Percentiles rank a stretch among this genome's conserved stretches.
Evolutionary conservation across 2,329 filamentous ascomycete species (phyloP).

Genomic region (Talaromyces atroroseus): DNA sequence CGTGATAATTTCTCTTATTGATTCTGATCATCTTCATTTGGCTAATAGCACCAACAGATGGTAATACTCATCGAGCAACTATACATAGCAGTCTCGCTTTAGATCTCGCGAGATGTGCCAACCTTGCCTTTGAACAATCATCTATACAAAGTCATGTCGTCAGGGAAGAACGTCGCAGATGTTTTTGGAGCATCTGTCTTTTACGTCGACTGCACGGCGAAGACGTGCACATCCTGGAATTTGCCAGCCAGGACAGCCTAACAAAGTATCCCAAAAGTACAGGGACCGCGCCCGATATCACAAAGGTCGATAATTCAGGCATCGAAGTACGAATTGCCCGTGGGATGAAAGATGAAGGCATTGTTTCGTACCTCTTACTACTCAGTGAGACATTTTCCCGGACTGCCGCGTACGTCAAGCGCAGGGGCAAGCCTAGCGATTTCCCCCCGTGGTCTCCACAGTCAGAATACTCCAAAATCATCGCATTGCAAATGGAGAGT

Average conservation of each 20-base stretch:
- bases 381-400: slow-evolving; percentile 47
- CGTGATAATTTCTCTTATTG: not conserved
- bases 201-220: slow-evolving; percentile 42
- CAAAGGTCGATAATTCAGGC: slow-evolving; percentile 18
- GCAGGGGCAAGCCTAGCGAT: slow-evolving; percentile 39
- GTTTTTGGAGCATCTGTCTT: slow-evolving; percentile 41
- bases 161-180: slow-evolving; percentile 33
- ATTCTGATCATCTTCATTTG: not conserved
- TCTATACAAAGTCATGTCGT: slow-evolving; percentile 15
- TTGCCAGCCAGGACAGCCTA: slow-evolving; percentile 27
- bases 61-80: slow-evolving; percentile 33
- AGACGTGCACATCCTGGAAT: slow-evolving; percentile 37
- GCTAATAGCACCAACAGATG: slow-evolving; percentile 23
- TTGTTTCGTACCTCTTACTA: slow-evolving; percentile 44
- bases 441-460: slow-evolving; percentile 46
- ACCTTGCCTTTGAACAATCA: slow-evolving; percentile 35
- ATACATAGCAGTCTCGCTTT: slow-evolving; percentile 39
- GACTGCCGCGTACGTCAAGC: slow-evolving; percentile 44
- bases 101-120: slow-evolving; percentile 42
- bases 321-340: slow-evolving; percentile 22
- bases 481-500: slow-evolving; percentile 47
- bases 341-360: slow-evolving; percentile 34
- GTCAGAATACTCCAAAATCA: slow-evolving; percentile 50
- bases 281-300: slow-evolving; percentile 20
- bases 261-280: slow-evolving; percentile 38